Evolutionary conservation across 352 stramenopile species (phyloP), one percentile per base, ranked within the genome.

Genomic region (Pythium monospermum): DNA sequence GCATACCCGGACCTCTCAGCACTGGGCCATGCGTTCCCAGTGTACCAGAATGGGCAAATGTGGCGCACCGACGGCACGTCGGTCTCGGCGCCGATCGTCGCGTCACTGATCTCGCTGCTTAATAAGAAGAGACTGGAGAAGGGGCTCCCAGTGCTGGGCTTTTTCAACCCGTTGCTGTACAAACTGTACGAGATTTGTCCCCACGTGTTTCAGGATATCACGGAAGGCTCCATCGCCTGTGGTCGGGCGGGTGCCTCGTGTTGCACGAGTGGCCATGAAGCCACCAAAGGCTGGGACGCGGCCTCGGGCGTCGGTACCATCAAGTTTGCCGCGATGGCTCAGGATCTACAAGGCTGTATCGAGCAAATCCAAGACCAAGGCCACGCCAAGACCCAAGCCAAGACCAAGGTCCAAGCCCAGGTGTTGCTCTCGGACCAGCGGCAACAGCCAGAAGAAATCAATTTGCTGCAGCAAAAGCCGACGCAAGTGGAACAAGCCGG

Each of bases 141-240:
- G 7, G 59, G 66, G 0, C 28, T 69, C 4, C 61, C 72, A 0
- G 61, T 66, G 19, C 64, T 91, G 1, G 81, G 81, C 15, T 91
- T 89, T 48, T 53, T 89, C 5, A 87, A 88, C 25, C 81, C 81
- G 6, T 51, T 87, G 18, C 61, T 91, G 22, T 91, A 91, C 66
- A 59, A 79, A 25, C 49, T 89, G 8, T 57, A 75, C 28, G 57
- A 69, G 0, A 58, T 71, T 18, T 89, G 78, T 36, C 78, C 81
- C 3, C 61, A 83, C n/a, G 73, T 91, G 25, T 91, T 91, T 49
- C 39, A 51, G 0, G 81, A 91, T 49, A 73, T 91, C 45, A 79
- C 71, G 0, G 54, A 83, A 26, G 81, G 81, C 4, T 57, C 83
- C 15, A 89, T 71, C 23, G 57, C 71, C 26, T 91, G 81, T 19